These are phyloP conservation scores for Ambispora gerdemannii DNA, from an alignment of 192 early-diverging fungal genomes.

Conservation along the genomic window DNA sequence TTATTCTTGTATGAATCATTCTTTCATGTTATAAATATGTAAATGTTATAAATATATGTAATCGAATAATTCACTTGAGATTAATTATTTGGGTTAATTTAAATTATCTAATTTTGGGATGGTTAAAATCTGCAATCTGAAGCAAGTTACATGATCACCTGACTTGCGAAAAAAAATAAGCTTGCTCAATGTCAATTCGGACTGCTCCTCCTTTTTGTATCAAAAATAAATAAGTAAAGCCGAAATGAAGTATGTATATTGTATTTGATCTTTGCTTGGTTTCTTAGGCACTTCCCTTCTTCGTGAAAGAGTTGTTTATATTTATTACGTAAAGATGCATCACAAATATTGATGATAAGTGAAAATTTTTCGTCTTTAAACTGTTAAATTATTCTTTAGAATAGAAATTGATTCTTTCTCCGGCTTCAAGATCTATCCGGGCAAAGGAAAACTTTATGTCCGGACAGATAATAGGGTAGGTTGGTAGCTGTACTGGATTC, in stretches of 20 bases:
- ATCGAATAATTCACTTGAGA: no score
- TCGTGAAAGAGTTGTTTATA: background rate
- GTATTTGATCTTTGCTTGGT: background rate
- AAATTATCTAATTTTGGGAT: no score
- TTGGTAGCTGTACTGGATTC: background rate
- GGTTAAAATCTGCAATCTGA: no score
- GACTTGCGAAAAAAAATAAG: no score
- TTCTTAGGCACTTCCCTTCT: no score
- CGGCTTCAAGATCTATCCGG: constrained; percentile 99
- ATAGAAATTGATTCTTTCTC: constrained; percentile 95
- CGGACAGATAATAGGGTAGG: constrained; percentile 84
- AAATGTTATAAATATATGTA: no score
- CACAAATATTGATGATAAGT: background rate
- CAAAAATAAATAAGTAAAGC: no score
- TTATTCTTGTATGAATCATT: background rate
- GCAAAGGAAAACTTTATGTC: constrained; percentile 93
- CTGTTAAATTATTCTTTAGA: constrained; percentile 45
- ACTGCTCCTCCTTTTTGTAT: no score
- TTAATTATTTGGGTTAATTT: no score
- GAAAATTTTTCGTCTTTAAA: background rate
- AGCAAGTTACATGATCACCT: no score
- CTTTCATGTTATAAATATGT: no score
- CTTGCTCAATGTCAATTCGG: no score
- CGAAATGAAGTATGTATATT: background rate
- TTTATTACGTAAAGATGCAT: background rate